phyloP scores from a whole-genome alignment of 2,329 filamentous ascomycete species.

The Clathrospora elynae region DNA sequence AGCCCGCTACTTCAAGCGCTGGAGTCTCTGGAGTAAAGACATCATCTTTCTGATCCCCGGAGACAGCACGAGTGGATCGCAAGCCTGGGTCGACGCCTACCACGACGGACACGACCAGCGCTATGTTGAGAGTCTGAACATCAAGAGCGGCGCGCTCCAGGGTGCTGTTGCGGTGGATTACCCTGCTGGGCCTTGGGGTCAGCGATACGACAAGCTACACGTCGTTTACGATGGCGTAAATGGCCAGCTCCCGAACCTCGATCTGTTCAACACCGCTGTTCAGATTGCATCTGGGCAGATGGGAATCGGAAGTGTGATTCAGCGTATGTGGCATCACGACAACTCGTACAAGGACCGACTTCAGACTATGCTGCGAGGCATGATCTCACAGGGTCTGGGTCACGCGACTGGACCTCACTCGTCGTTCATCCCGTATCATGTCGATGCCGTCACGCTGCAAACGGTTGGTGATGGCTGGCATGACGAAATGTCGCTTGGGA shows the following conservation, averaged over 20 bases:
- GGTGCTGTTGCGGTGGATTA: slow-evolving; percentile 94
- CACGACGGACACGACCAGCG: slow-evolving; percentile 81
- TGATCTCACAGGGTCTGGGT: slow-evolving; percentile 89
- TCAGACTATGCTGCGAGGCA: slow-evolving; percentile 85
- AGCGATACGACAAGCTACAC: slow-evolving; percentile 84
- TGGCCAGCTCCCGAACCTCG: slow-evolving; percentile 91
- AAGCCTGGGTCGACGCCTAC: slow-evolving; percentile 98
- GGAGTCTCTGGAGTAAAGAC: slow-evolving; percentile 99
- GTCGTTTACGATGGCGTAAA: slow-evolving; percentile 95
- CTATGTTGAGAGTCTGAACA: slow-evolving; percentile 73
- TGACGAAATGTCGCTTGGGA: slow-evolving; percentile 94
- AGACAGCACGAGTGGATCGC: slow-evolving; percentile 86
- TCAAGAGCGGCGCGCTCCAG: slow-evolving; percentile 93
- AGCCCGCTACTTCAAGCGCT: slow-evolving; percentile 93
- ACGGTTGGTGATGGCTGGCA: slow-evolving; percentile 92
- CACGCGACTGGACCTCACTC: slow-evolving; percentile 90
- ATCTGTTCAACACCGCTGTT: slow-evolving; percentile 92
- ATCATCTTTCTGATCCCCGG: slow-evolving; percentile 90
- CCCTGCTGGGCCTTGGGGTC: slow-evolving; percentile 69
- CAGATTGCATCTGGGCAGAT: slow-evolving; percentile 89
- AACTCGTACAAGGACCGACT: slow-evolving; percentile 82
- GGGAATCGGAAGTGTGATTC: slow-evolving; percentile 81
- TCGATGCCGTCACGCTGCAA: slow-evolving; percentile 92
- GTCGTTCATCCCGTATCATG: slow-evolving; percentile 95
- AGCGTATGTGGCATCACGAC: slow-evolving; percentile 80